Conservation (phyloP, 768 basidiomycete species). For the Lactarius pseudohatsudake region DNA sequence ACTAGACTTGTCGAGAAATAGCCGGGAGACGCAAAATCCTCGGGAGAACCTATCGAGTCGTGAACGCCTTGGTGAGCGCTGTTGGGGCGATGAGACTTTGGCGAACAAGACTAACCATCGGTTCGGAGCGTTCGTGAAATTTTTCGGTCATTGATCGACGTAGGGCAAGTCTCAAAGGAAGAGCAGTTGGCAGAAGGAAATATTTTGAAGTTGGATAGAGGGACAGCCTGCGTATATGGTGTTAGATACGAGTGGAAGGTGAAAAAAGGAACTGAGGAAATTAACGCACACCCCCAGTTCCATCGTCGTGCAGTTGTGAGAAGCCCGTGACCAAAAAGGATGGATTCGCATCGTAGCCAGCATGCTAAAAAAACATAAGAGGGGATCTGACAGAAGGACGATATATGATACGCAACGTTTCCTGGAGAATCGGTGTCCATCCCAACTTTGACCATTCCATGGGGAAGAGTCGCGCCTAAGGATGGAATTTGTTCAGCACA, state of each 20-base stretch:
- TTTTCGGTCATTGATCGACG: slow-evolving; percentile 48
- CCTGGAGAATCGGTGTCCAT: slow-evolving; percentile 67
- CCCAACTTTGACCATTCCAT: slow-evolving; percentile 69
- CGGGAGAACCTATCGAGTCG: slow-evolving; percentile 47
- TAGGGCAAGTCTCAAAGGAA: slow-evolving; percentile 53
- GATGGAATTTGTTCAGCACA: neutral
- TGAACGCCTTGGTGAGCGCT: neutral
- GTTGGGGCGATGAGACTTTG: neutral
- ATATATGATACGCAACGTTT: slow-evolving; percentile 47
- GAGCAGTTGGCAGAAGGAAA: slow-evolving; percentile 54
- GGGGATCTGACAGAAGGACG: neutral
- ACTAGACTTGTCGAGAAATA: slow-evolving; percentile 66
- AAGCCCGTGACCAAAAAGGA: slow-evolving; percentile 50
- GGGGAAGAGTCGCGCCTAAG: slow-evolving; percentile 61
- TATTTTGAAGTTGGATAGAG: slow-evolving; percentile 63
- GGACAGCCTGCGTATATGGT: slow-evolving; percentile 41
- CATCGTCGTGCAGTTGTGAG: slow-evolving; percentile 62
- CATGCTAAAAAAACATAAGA: slow-evolving; percentile 34
- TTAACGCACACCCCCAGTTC: slow-evolving; percentile 56
- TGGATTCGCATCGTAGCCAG: slow-evolving; percentile 41
- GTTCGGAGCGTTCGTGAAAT: slow-evolving; percentile 46
- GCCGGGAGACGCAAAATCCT: slow-evolving; percentile 63
- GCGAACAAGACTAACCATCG: slow-evolving; percentile 41
- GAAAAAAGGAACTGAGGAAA: slow-evolving; percentile 3
- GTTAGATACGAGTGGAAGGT: neutral